A percentile compares a stretch with the other conserved stretches of the same genome.
phyloP scores from a whole-genome alignment of 257 asterid genomes.

The Coffea canephora region DNA sequence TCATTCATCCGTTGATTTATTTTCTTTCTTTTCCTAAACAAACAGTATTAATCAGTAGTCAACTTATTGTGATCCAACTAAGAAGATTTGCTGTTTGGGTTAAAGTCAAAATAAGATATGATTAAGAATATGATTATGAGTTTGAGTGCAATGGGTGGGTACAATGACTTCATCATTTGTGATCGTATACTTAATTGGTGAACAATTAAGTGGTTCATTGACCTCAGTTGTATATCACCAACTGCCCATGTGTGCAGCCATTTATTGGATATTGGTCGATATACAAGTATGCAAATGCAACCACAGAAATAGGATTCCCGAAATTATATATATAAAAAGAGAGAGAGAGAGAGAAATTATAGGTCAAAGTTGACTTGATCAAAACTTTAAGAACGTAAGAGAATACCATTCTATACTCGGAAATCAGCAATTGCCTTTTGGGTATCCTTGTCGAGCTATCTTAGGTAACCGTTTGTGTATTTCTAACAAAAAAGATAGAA shows the following conservation, averaged over 20 bases:
- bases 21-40: neutral
- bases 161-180: neutral
- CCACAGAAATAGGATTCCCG: neutral
- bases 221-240: slow-evolving; percentile 4
- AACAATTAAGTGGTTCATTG: neutral
- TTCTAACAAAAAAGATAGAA: too few species aligned
- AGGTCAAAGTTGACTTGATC: neutral
- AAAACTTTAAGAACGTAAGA: neutral
- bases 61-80: slow-evolving; percentile 44
- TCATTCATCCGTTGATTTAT: neutral
- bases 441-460: too few species aligned
- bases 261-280: slow-evolving; percentile 9
- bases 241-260: slow-evolving; percentile 9
- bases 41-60: slow-evolving; percentile 4
- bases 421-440: too few species aligned
- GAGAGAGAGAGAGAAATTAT: too few species aligned
- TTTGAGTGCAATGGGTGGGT: slow-evolving; percentile 1
- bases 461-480: too few species aligned
- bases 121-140: neutral
- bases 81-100: slow-evolving; percentile 24
- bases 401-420: neutral
- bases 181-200: neutral
- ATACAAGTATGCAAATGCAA: neutral
- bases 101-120: slow-evolving; percentile 6
- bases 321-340: too few species aligned